Percentiles rank a stretch among this genome's conserved stretches.
These are phyloP conservation scores for Crithidia expoeki DNA, from an alignment of 208 protist species.

Conservation along the genomic window DNA sequence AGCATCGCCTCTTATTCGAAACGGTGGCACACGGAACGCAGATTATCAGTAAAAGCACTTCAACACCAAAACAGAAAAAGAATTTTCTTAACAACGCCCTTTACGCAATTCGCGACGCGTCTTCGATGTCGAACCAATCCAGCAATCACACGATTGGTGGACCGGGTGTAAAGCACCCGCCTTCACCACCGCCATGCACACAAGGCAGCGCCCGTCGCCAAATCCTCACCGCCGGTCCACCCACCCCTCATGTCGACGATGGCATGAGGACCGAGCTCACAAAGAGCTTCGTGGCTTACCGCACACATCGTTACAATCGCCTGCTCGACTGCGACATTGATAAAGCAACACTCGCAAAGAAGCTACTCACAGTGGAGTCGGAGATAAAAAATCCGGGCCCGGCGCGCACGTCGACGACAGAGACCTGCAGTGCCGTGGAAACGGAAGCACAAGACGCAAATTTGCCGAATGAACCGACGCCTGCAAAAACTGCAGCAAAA, in stretches of 20 bases:
- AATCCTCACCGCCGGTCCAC: not conserved
- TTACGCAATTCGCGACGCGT: too few species aligned
- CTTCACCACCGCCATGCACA: not conserved
- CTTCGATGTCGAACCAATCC: too few species aligned
- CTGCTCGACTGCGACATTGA: not conserved
- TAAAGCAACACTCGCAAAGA: not conserved
- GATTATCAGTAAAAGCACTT: too few species aligned
- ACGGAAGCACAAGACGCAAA: not conserved
- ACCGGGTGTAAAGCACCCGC: too few species aligned
- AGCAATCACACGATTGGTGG: too few species aligned
- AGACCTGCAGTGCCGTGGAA: not conserved
- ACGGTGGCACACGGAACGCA: too few species aligned
- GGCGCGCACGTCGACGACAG: not conserved
- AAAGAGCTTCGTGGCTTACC: not conserved
- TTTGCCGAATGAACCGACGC: not conserved
- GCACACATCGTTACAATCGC: not conserved
- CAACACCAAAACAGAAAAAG: too few species aligned
- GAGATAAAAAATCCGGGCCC: not conserved
- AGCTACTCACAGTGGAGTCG: not conserved
- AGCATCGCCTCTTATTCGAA: too few species aligned
- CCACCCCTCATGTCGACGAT: not conserved
- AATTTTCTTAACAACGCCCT: too few species aligned
- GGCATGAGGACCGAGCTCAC: not conserved
- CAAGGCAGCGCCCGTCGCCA: not conserved
- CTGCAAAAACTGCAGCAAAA: not conserved